Conservation (phyloP, 192 early-diverging fungal species). For the Oehlia diaphana region DNA sequence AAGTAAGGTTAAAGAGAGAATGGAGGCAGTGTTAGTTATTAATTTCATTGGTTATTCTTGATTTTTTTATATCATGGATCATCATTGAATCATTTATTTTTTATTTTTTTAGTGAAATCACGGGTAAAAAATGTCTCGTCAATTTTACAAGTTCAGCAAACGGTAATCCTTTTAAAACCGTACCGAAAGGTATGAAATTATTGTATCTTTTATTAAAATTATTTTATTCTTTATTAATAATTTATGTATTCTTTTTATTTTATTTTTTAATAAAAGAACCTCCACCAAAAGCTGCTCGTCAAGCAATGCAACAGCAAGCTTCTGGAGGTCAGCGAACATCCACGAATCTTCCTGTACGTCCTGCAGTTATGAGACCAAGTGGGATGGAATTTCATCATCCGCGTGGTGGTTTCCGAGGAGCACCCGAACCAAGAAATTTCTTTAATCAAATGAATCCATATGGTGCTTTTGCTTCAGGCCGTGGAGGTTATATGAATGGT, state of each 20-base stretch:
- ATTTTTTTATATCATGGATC: not conserved
- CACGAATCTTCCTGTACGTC: constrained; percentile 27
- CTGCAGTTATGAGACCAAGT: constrained; percentile 10
- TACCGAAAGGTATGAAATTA: constrained; percentile 40
- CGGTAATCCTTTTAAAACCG: constrained; percentile 42
- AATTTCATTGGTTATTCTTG: not conserved
- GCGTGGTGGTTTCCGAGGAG: constrained; percentile 12
- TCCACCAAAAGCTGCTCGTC: constrained; percentile 29
- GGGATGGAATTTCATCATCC: constrained; percentile 29
- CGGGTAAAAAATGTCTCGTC: constrained; percentile 35
- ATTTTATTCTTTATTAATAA: not conserved
- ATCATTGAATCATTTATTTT: not conserved
- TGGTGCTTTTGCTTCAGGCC: constrained; percentile 15
- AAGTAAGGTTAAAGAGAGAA: constrained; percentile 36
- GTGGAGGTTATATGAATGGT: constrained; percentile 32
- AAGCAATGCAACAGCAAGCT: constrained; percentile 28
- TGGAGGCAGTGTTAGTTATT: constrained; percentile 45
- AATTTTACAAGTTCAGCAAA: constrained; percentile 38
- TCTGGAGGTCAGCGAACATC: constrained; percentile 19
- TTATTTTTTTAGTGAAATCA: constrained; percentile 31
- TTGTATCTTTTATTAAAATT: too few relatives aligned
- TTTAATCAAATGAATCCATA: constrained; percentile 26
- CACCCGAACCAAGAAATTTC: constrained; percentile 28
- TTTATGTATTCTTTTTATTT: not conserved
- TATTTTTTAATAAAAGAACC: constrained; percentile 26